Evolutionary conservation across 306 rosid genomes (phyloP).

Genomic region (Calophaca sinica): DNA sequence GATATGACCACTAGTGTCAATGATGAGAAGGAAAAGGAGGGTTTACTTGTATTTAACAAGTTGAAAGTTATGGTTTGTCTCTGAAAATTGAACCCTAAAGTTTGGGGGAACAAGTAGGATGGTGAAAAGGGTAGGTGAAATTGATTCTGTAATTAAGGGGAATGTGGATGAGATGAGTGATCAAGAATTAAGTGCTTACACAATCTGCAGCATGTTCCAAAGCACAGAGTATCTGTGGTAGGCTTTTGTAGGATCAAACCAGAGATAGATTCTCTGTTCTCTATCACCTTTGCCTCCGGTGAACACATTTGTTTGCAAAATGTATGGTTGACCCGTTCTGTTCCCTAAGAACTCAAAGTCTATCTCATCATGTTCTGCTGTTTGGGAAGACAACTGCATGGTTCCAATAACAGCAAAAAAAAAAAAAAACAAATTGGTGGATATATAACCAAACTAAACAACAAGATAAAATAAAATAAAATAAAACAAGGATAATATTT

Average conservation of each 20-base stretch:
- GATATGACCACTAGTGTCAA: no score
- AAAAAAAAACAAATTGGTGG: background rate
- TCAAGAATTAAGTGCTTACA: slow-evolving; percentile 51
- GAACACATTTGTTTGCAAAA: slow-evolving; percentile 90
- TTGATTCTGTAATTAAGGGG: background rate
- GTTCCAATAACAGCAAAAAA: background rate
- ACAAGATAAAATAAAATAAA: background rate
- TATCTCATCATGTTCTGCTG: slow-evolving; percentile 89
- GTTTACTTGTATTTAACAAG: no score
- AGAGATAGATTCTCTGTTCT: slow-evolving; percentile 89
- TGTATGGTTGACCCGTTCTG: slow-evolving; percentile 91
- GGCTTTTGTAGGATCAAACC: slow-evolving; percentile 87
- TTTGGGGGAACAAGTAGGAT: background rate
- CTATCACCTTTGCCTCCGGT: slow-evolving; percentile 87
- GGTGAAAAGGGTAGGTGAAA: background rate
- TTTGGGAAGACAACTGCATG: slow-evolving; percentile 77
- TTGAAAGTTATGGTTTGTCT: no score
- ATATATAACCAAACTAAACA: background rate
- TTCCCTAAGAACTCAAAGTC: slow-evolving; percentile 95
- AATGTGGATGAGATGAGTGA: background rate
- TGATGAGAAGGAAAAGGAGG: no score
- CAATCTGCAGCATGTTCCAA: slow-evolving; percentile 76
- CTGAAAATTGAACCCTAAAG: no score
- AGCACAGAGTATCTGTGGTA: slow-evolving; percentile 85
- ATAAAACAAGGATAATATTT: no score